Conservation (phyloP, 164 flowering plant species). For the Aristolochia californica region DNA sequence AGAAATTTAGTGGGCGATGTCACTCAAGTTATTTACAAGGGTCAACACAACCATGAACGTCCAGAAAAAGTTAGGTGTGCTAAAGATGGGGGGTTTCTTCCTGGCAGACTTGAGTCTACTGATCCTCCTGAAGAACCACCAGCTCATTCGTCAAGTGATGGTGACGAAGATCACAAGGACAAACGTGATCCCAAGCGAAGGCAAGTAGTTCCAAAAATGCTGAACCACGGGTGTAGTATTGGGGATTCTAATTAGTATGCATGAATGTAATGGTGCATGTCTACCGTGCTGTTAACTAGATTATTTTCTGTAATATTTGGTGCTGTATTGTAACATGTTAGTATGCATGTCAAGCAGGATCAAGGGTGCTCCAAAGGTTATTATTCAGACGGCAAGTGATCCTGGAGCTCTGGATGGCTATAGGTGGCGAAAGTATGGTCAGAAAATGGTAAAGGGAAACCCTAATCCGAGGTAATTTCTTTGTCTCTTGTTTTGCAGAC, state of each 20-base stretch:
- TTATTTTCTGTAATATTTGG: too few species aligned
- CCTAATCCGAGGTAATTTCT: slow-evolving; percentile 63
- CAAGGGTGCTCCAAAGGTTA: slow-evolving; percentile 52
- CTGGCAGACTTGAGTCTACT: slow-evolving; percentile 14
- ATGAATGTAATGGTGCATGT: too few species aligned
- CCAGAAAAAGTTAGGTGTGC: slow-evolving; percentile 38
- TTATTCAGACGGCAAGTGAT: slow-evolving; percentile 72
- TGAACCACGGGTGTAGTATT: background rate
- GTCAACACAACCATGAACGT: slow-evolving; percentile 74
- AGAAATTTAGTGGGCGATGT: slow-evolving; percentile 41
- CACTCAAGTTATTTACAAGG: slow-evolving; percentile 53
- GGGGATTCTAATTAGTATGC: too few species aligned
- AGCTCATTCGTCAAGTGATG: slow-evolving; percentile 13
- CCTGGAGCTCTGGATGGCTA: slow-evolving; percentile 72
- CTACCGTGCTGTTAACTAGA: too few species aligned
- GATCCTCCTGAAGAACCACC: slow-evolving; percentile 11
- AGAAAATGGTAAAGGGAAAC: slow-evolving; percentile 91
- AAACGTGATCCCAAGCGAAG: slow-evolving; percentile 48
- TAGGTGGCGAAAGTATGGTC: slow-evolving; percentile 96
- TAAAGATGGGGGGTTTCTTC: slow-evolving; percentile 25
- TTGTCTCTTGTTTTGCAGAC: too few species aligned
- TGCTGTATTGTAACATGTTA: too few species aligned
- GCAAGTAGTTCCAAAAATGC: slow-evolving; percentile 15
- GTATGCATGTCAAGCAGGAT: slow-evolving; percentile 14
- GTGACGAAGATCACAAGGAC: slow-evolving; percentile 30